Evolutionary conservation across 2,329 filamentous ascomycete species (phyloP), one percentile per base, ranked within the genome.

Genomic region (Sphaerulina populicola): DNA sequence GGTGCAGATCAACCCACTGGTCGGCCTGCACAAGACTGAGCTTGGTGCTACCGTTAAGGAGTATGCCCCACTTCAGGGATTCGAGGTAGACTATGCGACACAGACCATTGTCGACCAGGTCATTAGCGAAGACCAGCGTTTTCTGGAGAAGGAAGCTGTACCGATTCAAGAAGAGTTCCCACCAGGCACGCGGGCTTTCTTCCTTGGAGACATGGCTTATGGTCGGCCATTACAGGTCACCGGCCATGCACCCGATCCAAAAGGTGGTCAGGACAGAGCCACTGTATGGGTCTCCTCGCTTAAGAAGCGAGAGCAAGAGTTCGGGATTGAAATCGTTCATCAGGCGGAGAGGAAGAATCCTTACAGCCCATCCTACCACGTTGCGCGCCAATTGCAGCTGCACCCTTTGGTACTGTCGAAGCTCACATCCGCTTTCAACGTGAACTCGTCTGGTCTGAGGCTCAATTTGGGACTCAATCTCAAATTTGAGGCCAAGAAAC

Each of bases 401-500:
- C 90, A 94, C 58, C 85, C 90, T 6, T 76, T 98, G 44, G 86
- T 93, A 2, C 74, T 98, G 30, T 94, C 90, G 69, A 98, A 95
- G 75, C 86, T 98, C 62, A 97, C 93, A 0, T 94, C 93, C 1
- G 90, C 91, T 0, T 97, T 94, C 68, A 86, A 84, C 49, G 86
- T 98, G 51, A 81, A 81, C 14, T 81, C 91, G 3, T 88, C 88
- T 51, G 88, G 86, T 23, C 75, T 89, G 52, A 86, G 87, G 61
- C 77, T 95, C 56, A 98, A 98, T 62, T 74, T 98, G 21, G 93
- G 93, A 0, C 76, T 98, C 55, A 98, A 98, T 64, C 77, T 98
- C 59, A 98, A 98, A 68, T 98, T 98, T 54, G 93, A 98, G 67
- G 88, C 82, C 2, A 91, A 88, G 71, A 95, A 96, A 70, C 78